Conservation (phyloP, 73 alveolate genomes). For the Breviolum minutum region DNA sequence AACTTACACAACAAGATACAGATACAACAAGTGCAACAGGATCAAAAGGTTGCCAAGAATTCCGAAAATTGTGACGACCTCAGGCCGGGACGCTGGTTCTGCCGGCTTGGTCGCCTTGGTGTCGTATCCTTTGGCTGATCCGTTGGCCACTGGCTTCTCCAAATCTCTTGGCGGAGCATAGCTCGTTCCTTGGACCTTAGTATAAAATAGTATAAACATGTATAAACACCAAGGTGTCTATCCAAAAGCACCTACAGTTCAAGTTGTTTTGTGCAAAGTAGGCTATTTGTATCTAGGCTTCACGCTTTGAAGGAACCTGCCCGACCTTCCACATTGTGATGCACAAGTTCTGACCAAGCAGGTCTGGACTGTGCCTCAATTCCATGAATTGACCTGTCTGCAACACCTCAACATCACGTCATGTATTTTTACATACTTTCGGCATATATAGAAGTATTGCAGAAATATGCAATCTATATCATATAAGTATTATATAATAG, state of each 20-base stretch:
- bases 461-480: too few species aligned
- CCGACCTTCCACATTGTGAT: slow-evolving; percentile 69
- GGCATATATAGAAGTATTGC: too few species aligned
- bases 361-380: slow-evolving; percentile 10
- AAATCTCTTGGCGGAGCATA: slow-evolving; percentile 20
- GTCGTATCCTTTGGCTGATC: neutral
- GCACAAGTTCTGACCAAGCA: slow-evolving; percentile 35
- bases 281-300: neutral
- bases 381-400: neutral
- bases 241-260: neutral
- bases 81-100: too few species aligned
- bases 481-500: too few species aligned
- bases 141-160: neutral
- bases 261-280: neutral
- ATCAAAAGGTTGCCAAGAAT: too few species aligned
- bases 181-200: slow-evolving; percentile 45
- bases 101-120: neutral
- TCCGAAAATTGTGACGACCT: too few species aligned
- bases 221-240: neutral
- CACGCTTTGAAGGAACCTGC: slow-evolving; percentile 71
- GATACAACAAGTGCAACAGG: too few species aligned
- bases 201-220: neutral
- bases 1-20: too few species aligned
- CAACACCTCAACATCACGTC: too few species aligned
- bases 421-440: too few species aligned